Evolutionary conservation across 306 rosid species (phyloP), one percentile per base, ranked within the genome.

Genomic region (Betula pendula): DNA sequence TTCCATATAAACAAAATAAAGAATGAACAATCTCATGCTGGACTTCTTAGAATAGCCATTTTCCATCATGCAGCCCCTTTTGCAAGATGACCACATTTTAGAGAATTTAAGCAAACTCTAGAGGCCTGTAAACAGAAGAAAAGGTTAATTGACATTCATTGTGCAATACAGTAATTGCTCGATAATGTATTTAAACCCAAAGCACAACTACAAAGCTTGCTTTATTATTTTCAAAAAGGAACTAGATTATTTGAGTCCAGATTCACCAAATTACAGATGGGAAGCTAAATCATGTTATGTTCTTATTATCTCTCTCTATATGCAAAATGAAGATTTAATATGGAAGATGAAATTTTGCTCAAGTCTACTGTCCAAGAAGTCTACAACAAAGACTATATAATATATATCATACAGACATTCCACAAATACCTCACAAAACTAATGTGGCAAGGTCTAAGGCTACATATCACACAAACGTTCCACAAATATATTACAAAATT

Each of bases 61-160:
- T 62, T 62, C 68, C 22, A 62, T 16, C 44, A 62, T 62, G 68
- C 68, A 62, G 38, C 19, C 43, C 44, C 31, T 62, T 59, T 16
- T 29, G 43, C 68, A 62, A 62, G 20, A 62, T 62, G 44, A 62
- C 44, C 68, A 31, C 17, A 35, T 62, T 33, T 62, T 16, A 31
- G 42, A 6, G 44, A 62, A 62, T 16, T n/a, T 31, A 62, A 16
- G 6, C 42, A 16, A 62, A 62, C 40, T 62, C 68, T 62, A 65
- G 25, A 65, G 48, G 19, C 48, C 48, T 38, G 70, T 14, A 10
- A 65, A 16, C 48, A 19, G 47, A 65, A 38, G 16, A 35, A 65
- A 65, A 62, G 68, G 44, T 31, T 62, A 62, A 33, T 16, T 27
- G 17, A 17, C 20, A 20, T n/a, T 52, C 70, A 35, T 65, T 35